Evolutionary conservation across 805 yeast species (phyloP).

Genomic region (Sugiyamaella americana): DNA sequence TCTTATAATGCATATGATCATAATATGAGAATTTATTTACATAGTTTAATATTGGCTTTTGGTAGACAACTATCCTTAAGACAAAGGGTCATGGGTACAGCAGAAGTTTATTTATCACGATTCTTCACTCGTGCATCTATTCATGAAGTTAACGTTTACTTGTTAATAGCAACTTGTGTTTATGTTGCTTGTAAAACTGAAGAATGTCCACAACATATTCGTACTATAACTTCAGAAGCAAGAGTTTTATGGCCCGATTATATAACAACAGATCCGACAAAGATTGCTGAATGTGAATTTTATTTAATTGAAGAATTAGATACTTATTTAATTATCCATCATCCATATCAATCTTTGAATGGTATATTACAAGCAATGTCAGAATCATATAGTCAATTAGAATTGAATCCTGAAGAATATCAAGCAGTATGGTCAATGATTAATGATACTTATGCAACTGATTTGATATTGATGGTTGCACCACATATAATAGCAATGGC

Average conservation of each 20-base stretch:
- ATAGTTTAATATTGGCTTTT: constrained; percentile 62
- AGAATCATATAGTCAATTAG: constrained; percentile 39
- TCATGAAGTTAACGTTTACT: constrained; percentile 75
- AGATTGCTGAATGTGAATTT: constrained; percentile 92
- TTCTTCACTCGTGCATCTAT: constrained; percentile 67
- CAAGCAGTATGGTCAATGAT: constrained; percentile 87
- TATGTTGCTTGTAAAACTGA: constrained; percentile 91
- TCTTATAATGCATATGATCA: constrained; percentile 33
- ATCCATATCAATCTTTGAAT: constrained; percentile 36
- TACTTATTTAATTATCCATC: constrained; percentile 36
- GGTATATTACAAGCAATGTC: constrained; percentile 45
- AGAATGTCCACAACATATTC: constrained; percentile 90
- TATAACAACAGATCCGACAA: constrained; percentile 84
- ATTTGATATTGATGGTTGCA: constrained; percentile 72
- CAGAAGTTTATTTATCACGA: constrained; percentile 78
- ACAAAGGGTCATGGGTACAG: constrained; percentile 81
- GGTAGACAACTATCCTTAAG: constrained; percentile 74
- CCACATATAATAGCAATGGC: constrained; percentile 86
- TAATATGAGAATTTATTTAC: constrained; percentile 59
- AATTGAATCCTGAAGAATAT: constrained; percentile 45
- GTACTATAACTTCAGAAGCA: constrained; percentile 78
- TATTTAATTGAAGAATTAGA: constrained; percentile 81
- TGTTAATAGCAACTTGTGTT: constrained; percentile 75
- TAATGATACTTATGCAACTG: constrained; percentile 86
- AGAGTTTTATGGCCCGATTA: constrained; percentile 91